Percentiles rank a stretch among this genome's conserved stretches.
phyloP scores from a whole-genome alignment of 371 early-diverging fungal genomes.

The Vairimorpha apis region DNA sequence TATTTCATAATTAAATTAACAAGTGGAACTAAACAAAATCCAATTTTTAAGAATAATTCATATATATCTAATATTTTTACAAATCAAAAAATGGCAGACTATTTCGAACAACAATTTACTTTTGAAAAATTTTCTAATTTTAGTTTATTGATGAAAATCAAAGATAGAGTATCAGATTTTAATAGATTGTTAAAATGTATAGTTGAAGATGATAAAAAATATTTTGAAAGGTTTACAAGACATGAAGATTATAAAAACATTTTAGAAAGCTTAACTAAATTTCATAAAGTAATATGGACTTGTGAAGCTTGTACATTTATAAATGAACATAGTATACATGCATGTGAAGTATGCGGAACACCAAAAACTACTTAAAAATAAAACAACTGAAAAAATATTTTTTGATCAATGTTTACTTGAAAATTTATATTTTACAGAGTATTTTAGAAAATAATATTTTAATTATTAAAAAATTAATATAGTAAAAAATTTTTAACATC shows the following conservation, averaged over 20 bases:
- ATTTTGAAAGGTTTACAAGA: conserved; percentile 9
- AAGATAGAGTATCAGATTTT: conserved; percentile 1
- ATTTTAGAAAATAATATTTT: too few species aligned
- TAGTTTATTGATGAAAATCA: conserved; percentile 26
- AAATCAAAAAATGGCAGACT: conserved; percentile 39
- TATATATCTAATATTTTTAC: conserved; percentile 17
- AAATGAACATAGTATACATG: conserved; percentile 67
- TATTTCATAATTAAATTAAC: conserved; percentile 50
- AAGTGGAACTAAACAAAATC: conserved; percentile 41
- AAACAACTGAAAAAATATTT: too few species aligned
- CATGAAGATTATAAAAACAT: conserved; percentile 25
- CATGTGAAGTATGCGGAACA: conserved; percentile 85
- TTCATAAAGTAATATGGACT: conserved; percentile 64
- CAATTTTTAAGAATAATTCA: conserved; percentile 3
- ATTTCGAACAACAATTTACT: conserved; percentile 42
- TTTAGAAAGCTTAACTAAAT: conserved; percentile 52
- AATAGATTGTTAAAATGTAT: conserved; percentile 24
- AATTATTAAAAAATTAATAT: too few species aligned
- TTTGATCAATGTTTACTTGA: too few species aligned
- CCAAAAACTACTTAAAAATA: conserved; percentile 64
- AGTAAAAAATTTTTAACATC: too few species aligned
- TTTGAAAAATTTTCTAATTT: conserved; percentile 45
- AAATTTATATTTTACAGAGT: too few species aligned
- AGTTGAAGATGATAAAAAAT: not conserved
- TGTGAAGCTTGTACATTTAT: conserved; percentile 84